phyloP scores from a whole-genome alignment of 176 grass and related monocot genomes.

The Otatea glauca region DNA sequence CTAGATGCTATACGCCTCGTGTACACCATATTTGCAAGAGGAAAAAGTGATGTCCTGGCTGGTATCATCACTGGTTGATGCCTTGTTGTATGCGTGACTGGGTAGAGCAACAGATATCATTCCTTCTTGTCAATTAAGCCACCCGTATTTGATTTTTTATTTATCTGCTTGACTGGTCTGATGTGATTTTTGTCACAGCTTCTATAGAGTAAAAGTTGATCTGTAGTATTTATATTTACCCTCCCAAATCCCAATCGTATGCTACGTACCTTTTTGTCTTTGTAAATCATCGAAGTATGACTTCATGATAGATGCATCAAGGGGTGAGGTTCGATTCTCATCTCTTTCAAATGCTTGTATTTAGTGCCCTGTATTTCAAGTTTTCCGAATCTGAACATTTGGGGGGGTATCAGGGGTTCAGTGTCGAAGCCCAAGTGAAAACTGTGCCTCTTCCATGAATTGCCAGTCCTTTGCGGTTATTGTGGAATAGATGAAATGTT shows the following conservation, averaged over 20 bases:
- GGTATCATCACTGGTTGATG: constrained; percentile 72
- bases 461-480: not conserved
- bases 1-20: constrained; percentile 74
- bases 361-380: not conserved
- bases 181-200: not conserved
- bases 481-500: not conserved
- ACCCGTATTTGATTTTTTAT: not conserved
- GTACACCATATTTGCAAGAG: constrained; percentile 78
- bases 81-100: not conserved
- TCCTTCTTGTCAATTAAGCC: not conserved
- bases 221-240: constrained; percentile 1
- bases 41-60: constrained; percentile 69
- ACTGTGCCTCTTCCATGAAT: not conserved
- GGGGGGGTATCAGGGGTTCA: not conserved
- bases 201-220: constrained; percentile 33
- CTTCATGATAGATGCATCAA: not conserved
- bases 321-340: not conserved
- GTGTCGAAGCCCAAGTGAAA: not conserved
- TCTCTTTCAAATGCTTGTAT: not conserved
- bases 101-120: not conserved
- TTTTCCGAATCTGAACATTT: not conserved
- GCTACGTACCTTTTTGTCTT: not conserved
- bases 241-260: not conserved
- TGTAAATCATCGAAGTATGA: constrained; percentile 20
- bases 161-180: constrained; percentile 11